Percentiles rank a stretch among this genome's conserved stretches.
These are phyloP conservation scores for Phanerochaete sordida DNA, from an alignment of 768 basidiomycete genomes.

Conservation along the genomic window DNA sequence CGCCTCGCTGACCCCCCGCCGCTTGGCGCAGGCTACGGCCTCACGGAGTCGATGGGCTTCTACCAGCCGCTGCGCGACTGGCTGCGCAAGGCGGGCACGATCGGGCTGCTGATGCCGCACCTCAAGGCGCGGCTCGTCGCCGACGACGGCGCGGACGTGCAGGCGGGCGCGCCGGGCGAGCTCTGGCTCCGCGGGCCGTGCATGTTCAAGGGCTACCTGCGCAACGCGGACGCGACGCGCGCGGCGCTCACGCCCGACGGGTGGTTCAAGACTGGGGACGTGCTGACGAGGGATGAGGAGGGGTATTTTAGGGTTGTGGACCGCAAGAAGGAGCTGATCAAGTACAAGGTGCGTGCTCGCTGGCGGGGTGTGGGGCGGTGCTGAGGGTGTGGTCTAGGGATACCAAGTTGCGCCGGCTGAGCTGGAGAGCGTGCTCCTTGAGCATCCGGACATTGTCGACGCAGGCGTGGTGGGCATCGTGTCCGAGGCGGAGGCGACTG, in stretches of 20 bases:
- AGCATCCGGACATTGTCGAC: slow-evolving; percentile 74
- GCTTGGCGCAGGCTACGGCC: slow-evolving; percentile 66
- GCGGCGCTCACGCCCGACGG: slow-evolving; percentile 32
- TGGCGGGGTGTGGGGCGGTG: not conserved
- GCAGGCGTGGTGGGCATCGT: slow-evolving; percentile 77
- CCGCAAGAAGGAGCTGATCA: slow-evolving; percentile 27
- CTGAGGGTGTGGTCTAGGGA: slow-evolving; percentile 32
- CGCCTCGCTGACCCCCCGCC: slow-evolving; percentile 41
- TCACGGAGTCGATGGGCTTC: slow-evolving; percentile 77
- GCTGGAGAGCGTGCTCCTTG: slow-evolving; percentile 70
- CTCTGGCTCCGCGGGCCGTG: slow-evolving; percentile 76
- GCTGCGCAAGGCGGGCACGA: slow-evolving; percentile 52
- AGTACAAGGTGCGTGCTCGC: slow-evolving; percentile 41
- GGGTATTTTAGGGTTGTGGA: slow-evolving; percentile 37
- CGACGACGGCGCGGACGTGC: slow-evolving; percentile 52
- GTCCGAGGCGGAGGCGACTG: slow-evolving; percentile 65
- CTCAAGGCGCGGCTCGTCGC: slow-evolving; percentile 70
- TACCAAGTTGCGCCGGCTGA: slow-evolving; percentile 89
- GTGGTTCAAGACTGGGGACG: slow-evolving; percentile 48
- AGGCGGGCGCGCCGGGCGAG: slow-evolving; percentile 63
- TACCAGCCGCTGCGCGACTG: slow-evolving; percentile 43
- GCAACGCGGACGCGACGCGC: slow-evolving; percentile 34
- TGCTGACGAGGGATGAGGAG: slow-evolving; percentile 30
- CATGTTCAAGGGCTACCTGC: slow-evolving; percentile 58
- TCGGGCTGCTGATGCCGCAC: slow-evolving; percentile 69